Evolutionary conservation across 176 grass and related monocot genomes (phyloP), one percentile per base, ranked within the genome.

Genomic region (Rhynchospora tenuis): DNA sequence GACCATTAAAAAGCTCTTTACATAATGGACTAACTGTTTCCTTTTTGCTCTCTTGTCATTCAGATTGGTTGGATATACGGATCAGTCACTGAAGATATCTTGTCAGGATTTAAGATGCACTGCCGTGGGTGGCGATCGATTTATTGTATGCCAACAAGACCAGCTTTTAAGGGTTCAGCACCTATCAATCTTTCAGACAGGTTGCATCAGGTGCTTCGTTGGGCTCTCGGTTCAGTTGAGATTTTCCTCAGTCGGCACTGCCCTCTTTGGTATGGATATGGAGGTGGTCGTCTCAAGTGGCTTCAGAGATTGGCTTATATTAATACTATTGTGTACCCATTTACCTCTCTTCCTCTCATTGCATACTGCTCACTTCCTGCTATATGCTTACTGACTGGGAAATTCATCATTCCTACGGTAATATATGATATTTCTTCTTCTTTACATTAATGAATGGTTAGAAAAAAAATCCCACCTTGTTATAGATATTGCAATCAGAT

Each of bases 51-150:
- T 50, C 57, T 1, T 75, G 1, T 6, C 42, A 86, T 0, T 22
- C 89, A 98, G 95, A 89, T 98, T 84, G 91, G 88, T 24, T 98
- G 95, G 93, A 98, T 98, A 64, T 98, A 98, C 45, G 95, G 97
- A 57, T 99, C 97, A 79, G 97, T 99, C 55, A 99, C 97, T 71
- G 97, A 99, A 74, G 93, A 96, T 80, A 95, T 98, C 72, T 74
- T 98, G 67, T 86, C 87, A 15, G 95, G 92, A 33, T 98, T 98
- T 78, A 98, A 95, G 79, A 98, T 98, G 95, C 95, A 98, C 29
- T 94, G 92, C 82, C 95, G 95, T 87, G 95, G 95, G 19, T 98
- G 95, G 95, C 82, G 92, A 54, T 98, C 95, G 26, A 98, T 98
- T 57, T 98, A 98, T 72, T 98, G 95, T 84, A 95, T 98, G 95